Conservation (phyloP, 108 stramenopile species). For the Cyclotella sp. region DNA sequence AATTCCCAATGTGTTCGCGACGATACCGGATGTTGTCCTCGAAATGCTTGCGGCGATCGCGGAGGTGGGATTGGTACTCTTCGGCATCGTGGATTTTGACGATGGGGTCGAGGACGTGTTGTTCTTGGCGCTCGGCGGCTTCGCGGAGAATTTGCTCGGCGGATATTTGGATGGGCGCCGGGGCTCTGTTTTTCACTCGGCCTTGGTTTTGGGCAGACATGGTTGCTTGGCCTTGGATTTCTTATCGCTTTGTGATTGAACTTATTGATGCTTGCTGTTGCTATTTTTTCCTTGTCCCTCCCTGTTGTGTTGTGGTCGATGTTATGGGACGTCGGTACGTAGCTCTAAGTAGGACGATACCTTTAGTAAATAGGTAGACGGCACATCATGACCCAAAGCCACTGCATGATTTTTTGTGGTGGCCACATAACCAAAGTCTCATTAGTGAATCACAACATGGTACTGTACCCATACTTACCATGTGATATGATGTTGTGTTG, state of each 20-base stretch:
- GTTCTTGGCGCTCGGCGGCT: conserved; percentile 93
- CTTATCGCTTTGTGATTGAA: background rate
- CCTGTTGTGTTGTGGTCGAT: no score
- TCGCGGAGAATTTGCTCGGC: conserved; percentile 99
- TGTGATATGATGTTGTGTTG: no score
- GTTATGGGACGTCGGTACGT: no score
- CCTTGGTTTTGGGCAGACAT: conserved; percentile 55
- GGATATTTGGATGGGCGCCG: conserved; percentile 98
- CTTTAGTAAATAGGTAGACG: no score
- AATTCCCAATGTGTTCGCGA: conserved; percentile 95
- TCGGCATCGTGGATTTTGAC: conserved; percentile 97
- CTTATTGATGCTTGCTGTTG: conserved; percentile 2
- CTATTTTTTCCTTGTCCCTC: no score
- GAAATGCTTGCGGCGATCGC: conserved; percentile 93
- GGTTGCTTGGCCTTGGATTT: conserved; percentile 12
- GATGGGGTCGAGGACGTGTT: conserved; percentile 73
- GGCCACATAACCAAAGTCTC: no score
- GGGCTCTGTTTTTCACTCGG: conserved; percentile 98
- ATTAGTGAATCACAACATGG: no score
- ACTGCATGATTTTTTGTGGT: no score
- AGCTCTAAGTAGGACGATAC: no score
- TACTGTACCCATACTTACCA: no score
- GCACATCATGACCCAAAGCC: no score
- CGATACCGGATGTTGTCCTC: conserved; percentile 97
- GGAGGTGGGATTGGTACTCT: conserved; percentile 94